phyloP scores from a whole-genome alignment of 2,329 filamentous ascomycete species.

The Hymenoscyphus albidus region DNA sequence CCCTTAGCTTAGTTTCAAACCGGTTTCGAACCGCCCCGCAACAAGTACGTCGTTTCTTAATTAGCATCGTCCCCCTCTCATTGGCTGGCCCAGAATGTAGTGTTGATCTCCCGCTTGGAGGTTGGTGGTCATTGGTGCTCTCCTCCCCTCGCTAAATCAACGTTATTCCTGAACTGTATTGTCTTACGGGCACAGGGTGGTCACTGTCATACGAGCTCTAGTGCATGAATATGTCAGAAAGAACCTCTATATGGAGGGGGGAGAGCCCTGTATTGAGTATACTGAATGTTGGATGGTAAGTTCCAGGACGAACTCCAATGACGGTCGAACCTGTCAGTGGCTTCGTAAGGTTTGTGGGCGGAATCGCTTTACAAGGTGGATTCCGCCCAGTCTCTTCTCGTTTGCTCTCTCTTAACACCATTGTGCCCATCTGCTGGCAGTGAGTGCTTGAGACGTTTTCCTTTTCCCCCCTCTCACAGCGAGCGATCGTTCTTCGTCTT shows the following conservation, averaged over 20 bases:
- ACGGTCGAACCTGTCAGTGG: conserved; percentile 1
- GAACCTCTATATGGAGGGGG: too few relatives aligned
- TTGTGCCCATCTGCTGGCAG: conserved; percentile 1
- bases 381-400: background rate
- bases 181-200: too few relatives aligned
- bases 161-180: too few relatives aligned
- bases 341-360: background rate
- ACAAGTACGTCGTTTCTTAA: background rate
- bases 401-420: background rate
- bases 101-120: background rate
- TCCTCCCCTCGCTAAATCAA: too few relatives aligned
- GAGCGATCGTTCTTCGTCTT: background rate
- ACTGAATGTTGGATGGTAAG: background rate
- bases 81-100: background rate
- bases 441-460: background rate
- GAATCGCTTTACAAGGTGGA: background rate
- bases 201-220: too few relatives aligned
- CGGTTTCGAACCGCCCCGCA: conserved; percentile 5
- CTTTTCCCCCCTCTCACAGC: background rate
- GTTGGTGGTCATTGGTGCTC: background rate
- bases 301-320: background rate
- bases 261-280: background rate
- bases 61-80: background rate
- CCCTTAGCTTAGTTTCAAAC: conserved; percentile 9
- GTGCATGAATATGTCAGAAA: too few relatives aligned